Conservation (phyloP, 176 grass and related monocot genomes). For the Carex scoparia region DNA sequence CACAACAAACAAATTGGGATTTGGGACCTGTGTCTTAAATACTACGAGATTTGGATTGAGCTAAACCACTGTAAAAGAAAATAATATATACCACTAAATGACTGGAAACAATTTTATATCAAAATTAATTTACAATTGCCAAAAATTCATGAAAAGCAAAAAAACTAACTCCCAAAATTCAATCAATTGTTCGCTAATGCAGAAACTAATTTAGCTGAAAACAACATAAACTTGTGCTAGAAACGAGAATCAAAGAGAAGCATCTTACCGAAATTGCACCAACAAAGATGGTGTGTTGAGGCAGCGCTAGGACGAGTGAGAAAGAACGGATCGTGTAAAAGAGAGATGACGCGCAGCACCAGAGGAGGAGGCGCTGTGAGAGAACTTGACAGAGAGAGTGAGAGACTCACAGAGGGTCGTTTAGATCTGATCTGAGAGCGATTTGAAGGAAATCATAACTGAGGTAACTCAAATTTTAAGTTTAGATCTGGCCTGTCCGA, state of each 20-base stretch:
- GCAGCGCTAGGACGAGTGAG: neutral
- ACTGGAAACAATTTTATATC: neutral
- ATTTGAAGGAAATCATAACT: no score
- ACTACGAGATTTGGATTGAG: neutral
- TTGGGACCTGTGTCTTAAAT: neutral
- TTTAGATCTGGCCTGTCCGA: no score
- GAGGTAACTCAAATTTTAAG: no score
- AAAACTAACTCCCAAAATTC: neutral
- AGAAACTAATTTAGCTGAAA: neutral
- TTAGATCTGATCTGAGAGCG: neutral
- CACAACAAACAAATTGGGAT: neutral
- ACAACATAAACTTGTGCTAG: neutral
- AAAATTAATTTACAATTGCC: neutral
- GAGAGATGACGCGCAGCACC: neutral
- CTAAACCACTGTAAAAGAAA: neutral
- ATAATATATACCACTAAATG: neutral
- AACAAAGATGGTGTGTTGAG: neutral
- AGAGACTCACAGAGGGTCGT: neutral
- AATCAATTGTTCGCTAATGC: neutral
- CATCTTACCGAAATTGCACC: neutral
- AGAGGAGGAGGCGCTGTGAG: neutral
- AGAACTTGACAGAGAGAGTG: neutral
- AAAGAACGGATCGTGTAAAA: neutral
- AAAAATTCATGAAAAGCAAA: neutral
- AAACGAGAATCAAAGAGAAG: neutral